Conservation (phyloP, 345 rosid species). For the Draba incana region DNA sequence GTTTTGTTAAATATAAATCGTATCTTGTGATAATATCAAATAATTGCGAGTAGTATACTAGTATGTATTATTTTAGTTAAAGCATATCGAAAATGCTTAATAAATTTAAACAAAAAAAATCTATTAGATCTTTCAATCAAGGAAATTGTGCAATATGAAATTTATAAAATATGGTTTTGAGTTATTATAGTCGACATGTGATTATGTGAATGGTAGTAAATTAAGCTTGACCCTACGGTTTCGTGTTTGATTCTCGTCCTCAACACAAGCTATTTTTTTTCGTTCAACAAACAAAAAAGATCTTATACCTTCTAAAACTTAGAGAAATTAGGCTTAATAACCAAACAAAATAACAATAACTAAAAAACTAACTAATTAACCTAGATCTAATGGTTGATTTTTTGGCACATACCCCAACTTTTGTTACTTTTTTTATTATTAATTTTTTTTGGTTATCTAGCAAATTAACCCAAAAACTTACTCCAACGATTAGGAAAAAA, state of each 20-base stretch:
- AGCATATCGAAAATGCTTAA: background rate
- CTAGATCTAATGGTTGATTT: no score
- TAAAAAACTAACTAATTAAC: no score
- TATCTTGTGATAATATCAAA: slow-evolving; percentile 28
- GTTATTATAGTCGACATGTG: background rate
- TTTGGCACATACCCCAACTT: no score
- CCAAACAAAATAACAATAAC: no score
- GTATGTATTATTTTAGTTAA: background rate
- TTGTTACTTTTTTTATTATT: no score
- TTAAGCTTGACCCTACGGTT: slow-evolving; percentile 17
- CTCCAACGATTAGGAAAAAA: no score
- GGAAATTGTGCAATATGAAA: slow-evolving; percentile 2
- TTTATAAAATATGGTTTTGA: slow-evolving; percentile 18
- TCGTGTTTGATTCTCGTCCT: slow-evolving; percentile 37
- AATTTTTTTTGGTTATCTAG: no score
- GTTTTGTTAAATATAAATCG: slow-evolving; percentile 17
- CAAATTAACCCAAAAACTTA: no score
- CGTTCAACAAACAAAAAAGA: no score
- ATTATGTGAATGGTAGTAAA: slow-evolving; percentile 23
- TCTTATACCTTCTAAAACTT: no score
- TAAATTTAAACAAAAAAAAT: background rate
- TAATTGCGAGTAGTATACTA: slow-evolving; percentile 15
- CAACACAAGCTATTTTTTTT: background rate
- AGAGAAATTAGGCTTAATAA: no score
- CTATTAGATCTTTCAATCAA: slow-evolving; percentile 13